Conservation (phyloP, 306 rosid genomes). For the Argentina anserina region DNA sequence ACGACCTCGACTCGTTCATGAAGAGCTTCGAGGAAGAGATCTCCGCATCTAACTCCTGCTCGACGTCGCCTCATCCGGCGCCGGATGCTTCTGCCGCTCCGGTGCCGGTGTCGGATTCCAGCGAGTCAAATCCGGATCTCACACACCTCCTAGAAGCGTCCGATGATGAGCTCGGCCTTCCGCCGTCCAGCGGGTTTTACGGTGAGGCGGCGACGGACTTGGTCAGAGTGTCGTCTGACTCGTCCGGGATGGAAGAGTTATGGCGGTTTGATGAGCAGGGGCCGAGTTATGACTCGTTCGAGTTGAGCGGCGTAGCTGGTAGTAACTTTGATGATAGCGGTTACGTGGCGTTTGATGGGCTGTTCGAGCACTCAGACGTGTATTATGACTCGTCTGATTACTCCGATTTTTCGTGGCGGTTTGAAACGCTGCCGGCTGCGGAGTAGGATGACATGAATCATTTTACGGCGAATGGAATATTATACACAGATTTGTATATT, state of each 20-base stretch:
- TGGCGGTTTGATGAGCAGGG: conserved; percentile 66
- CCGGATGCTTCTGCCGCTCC: neutral
- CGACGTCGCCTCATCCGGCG: neutral
- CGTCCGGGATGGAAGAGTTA: conserved; percentile 57
- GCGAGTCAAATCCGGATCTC: conserved; percentile 65
- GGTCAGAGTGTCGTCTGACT: conserved; percentile 42
- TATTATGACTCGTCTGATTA: conserved; percentile 51
- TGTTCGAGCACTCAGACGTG: conserved; percentile 65
- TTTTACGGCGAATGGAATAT: conserved; percentile 10
- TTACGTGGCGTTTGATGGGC: conserved; percentile 54
- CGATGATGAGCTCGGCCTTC: conserved; percentile 85
- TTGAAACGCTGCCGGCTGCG: conserved; percentile 62
- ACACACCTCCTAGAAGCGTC: conserved; percentile 79
- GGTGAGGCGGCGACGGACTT: conserved; percentile 36
- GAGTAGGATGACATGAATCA: conserved; percentile 27
- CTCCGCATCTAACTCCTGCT: conserved; percentile 32
- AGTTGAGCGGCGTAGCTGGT: conserved; percentile 19
- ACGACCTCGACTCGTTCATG: conserved; percentile 73
- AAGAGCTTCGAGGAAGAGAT: conserved; percentile 78
- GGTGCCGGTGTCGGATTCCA: conserved; percentile 44
- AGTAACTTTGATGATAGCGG: neutral
- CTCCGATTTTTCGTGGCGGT: conserved; percentile 57
- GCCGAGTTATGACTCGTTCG: conserved; percentile 62
- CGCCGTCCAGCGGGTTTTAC: conserved; percentile 43
- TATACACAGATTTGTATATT: conserved; percentile 35